Conservation (phyloP, 2,329 filamentous ascomycete genomes). For the Fusarium duplospermum region DNA sequence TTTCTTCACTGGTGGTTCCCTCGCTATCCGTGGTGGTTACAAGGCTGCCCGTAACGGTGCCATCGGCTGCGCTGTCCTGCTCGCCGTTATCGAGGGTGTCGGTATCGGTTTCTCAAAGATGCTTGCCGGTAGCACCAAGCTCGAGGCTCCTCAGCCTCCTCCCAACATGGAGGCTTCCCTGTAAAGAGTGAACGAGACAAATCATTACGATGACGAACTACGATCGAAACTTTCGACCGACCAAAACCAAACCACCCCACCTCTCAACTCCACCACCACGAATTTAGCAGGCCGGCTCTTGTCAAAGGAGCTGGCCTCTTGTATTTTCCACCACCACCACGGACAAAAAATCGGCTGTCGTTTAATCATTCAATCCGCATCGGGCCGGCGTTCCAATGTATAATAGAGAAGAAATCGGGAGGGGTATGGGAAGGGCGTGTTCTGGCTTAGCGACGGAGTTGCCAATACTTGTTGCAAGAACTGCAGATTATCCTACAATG, state of each 20-base stretch:
- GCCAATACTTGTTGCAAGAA: slow-evolving; percentile 32
- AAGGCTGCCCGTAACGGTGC: slow-evolving; percentile 94
- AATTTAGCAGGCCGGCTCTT: slow-evolving; percentile 17
- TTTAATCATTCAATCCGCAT: slow-evolving; percentile 45
- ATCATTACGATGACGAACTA: slow-evolving; percentile 17
- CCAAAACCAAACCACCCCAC: slow-evolving; percentile 9
- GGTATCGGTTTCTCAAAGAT: slow-evolving; percentile 96
- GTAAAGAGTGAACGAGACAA: slow-evolving; percentile 35
- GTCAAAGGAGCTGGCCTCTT: slow-evolving; percentile 19
- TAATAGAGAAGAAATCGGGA: slow-evolving; percentile 42
- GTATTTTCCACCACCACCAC: slow-evolving; percentile 36
- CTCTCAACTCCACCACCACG: slow-evolving; percentile 43
- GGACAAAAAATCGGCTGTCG: slow-evolving; percentile 34
- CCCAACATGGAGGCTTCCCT: slow-evolving; percentile 46
- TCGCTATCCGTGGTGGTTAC: slow-evolving; percentile 91
- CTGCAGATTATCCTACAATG: slow-evolving; percentile 17
- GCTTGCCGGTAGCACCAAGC: slow-evolving; percentile 88
- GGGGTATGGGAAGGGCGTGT: slow-evolving; percentile 28
- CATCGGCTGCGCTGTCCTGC: slow-evolving; percentile 92
- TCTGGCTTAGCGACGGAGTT: slow-evolving; percentile 42
- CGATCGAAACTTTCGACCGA: slow-evolving; percentile 25
- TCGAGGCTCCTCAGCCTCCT: slow-evolving; percentile 68
- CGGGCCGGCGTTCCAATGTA: slow-evolving; percentile 50
- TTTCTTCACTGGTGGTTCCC: slow-evolving; percentile 93
- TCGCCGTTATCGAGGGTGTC: slow-evolving; percentile 97